Evolutionary conservation across 257 asterid species (phyloP).

Genomic region (Solanum neorickii): DNA sequence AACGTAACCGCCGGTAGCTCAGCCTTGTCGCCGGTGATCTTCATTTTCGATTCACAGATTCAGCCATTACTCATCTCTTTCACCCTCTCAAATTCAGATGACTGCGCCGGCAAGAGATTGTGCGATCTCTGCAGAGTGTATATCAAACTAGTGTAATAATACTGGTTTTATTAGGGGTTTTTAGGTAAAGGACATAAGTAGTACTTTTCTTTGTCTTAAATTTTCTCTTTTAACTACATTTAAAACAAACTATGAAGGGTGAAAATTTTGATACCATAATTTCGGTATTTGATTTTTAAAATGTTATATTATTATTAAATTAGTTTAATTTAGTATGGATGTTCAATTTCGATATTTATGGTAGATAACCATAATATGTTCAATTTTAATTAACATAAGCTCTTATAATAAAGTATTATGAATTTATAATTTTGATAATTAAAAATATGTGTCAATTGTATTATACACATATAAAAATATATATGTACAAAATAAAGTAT

Average conservation of each 20-base stretch:
- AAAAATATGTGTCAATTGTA: no score
- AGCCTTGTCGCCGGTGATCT: conserved; percentile 21
- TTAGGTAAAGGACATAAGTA: neutral
- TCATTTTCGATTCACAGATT: conserved; percentile 26
- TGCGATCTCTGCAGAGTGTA: neutral
- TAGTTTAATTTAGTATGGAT: no score
- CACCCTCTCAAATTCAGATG: neutral
- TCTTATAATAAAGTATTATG: no score
- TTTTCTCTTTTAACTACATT: neutral
- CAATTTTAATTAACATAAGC: no score
- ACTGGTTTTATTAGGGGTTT: neutral
- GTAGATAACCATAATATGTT: no score
- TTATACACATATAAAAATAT: no score
- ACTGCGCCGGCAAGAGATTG: neutral
- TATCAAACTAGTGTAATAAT: neutral
- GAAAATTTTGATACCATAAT: no score
- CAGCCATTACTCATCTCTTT: conserved; percentile 21
- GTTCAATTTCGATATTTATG: no score
- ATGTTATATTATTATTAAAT: no score
- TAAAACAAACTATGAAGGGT: neutral
- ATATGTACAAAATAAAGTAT: no score
- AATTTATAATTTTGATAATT: no score
- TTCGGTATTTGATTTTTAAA: no score
- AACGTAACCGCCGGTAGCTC: conserved; percentile 3
- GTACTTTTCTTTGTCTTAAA: neutral